Conservation (phyloP, 371 early-diverging fungal genomes). For the Lichtheimia corymbifera region DNA sequence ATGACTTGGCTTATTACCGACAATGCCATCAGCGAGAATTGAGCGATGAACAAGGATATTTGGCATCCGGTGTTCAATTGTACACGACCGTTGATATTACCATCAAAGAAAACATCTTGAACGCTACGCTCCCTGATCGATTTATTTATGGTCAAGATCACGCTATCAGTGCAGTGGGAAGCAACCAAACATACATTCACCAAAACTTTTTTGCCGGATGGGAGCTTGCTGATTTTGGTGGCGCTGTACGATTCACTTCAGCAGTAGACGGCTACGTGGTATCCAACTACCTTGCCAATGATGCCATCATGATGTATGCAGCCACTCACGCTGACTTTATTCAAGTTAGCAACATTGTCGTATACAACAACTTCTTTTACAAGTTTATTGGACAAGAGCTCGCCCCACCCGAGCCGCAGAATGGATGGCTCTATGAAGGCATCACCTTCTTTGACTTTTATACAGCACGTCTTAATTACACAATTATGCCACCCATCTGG, state of each 20-base stretch:
- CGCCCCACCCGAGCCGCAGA: constrained; percentile 20
- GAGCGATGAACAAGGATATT: constrained; percentile 36
- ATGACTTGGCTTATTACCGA: constrained; percentile 23
- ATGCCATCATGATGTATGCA: constrained; percentile 44
- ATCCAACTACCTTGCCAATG: constrained; percentile 46
- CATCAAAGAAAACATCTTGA: constrained; percentile 42
- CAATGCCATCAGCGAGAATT: constrained; percentile 24
- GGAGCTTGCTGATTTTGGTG: constrained; percentile 45
- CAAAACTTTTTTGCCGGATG: constrained; percentile 52
- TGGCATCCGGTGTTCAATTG: constrained; percentile 44
- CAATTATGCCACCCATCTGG: constrained; percentile 42
- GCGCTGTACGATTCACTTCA: constrained; percentile 45
- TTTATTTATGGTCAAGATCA: constrained; percentile 38
- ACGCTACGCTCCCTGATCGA: constrained; percentile 41
- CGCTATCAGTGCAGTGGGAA: constrained; percentile 36
- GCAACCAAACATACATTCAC: constrained; percentile 41
- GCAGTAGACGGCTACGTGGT: constrained; percentile 43
- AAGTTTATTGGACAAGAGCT: constrained; percentile 27
- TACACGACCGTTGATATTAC: constrained; percentile 37
- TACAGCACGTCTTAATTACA: constrained; percentile 42
- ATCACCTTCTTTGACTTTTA: constrained; percentile 48
- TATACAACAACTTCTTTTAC: constrained; percentile 41
- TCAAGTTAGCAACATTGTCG: constrained; percentile 43
- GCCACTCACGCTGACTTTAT: constrained; percentile 39
- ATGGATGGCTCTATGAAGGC: constrained; percentile 47